Base-by-base conservation (phyloP, 768 basidiomycete genomes). In the Collybiopsis confluens region DNA sequence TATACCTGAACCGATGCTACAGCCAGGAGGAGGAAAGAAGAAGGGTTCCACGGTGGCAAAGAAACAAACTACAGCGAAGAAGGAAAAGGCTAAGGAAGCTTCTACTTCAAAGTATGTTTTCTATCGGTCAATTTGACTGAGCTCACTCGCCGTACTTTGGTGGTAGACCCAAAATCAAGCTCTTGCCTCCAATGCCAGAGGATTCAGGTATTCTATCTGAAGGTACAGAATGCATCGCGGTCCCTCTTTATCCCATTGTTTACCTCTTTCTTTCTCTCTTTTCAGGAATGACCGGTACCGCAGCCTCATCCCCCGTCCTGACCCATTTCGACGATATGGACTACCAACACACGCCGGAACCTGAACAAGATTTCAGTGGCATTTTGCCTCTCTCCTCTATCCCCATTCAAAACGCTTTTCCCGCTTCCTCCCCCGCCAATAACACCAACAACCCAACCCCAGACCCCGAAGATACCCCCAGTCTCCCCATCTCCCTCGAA, bases 261-360 rank as follows among this genome's bases (percentile, higher is more conserved):
- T 8, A 21, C 51, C 48, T 55, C 52, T 38, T 45, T 62, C n/a
- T 45, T 43, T 50, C 43, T 51, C 30, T 36, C 35, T 52, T 45
- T 52, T 50, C 58, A 81, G 87, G 78, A 38, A 82, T 82, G 62
- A 78, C 83, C 13, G 81, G 81, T 26, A 89, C 88, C 15, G 86
- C 85, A 2, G 83, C 87, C 2, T 89, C 88, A 2, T 89, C 88
- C 1, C 88, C 88, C 9, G 69, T 79, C 10, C 75, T 75, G n/a
- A 70, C 72, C 23, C 74, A 74, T 38, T 71, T 78, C 21, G 78
- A 78, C 23, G 68, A 63, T n/a, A 21, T 45, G n/a, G 41, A 43
- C 21, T 69, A 68, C 36, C 73, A 82, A 1, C 79, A 81, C 30
- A 82, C 83, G 45, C 76, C 76, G 35, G 82, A 82, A 54, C 66